phyloP scores from a whole-genome alignment of 352 stramenopile genomes.

The Phytopythium helicoides region DNA sequence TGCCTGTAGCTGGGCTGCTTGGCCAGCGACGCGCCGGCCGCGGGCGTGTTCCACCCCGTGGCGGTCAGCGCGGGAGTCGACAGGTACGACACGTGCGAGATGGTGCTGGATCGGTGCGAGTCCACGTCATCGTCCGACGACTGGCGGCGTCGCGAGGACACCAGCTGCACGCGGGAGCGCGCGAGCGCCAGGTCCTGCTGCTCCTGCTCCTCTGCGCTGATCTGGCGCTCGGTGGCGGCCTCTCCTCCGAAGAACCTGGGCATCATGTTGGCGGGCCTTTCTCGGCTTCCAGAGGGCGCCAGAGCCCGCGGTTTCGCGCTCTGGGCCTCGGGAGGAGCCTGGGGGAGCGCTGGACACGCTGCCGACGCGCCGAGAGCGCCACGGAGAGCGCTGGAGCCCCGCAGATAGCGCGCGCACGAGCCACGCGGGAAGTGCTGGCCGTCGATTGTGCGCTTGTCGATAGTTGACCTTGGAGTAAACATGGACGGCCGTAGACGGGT shows the following conservation, averaged over 20 bases:
- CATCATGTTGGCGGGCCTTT: too few relatives aligned
- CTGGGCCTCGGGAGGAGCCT: background rate
- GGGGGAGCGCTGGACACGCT: background rate
- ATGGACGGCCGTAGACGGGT: too few relatives aligned
- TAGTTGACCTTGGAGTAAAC: too few relatives aligned
- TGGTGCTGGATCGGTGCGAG: constrained; percentile 30
- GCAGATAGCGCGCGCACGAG: too few relatives aligned
- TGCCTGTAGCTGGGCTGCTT: constrained; percentile 43
- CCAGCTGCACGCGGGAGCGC: constrained; percentile 44
- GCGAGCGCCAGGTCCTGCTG: constrained; percentile 14
- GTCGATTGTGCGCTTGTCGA: too few relatives aligned
- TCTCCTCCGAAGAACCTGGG: too few relatives aligned
- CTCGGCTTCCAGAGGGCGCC: too few relatives aligned
- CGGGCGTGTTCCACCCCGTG: constrained; percentile 16
- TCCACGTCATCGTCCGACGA: constrained; percentile 29
- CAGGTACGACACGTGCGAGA: constrained; percentile 37
- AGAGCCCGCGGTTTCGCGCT: too few relatives aligned
- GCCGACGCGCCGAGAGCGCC: background rate
- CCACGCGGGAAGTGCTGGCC: too few relatives aligned
- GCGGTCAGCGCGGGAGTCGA: constrained; percentile 14
- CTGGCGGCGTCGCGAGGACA: constrained; percentile 37
- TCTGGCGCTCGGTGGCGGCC: background rate
- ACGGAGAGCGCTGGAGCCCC: background rate
- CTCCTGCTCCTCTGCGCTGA: constrained; percentile 5
- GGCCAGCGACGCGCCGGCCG: constrained; percentile 11